Percentiles rank a stretch among this genome's conserved stretches.
Conservation (phyloP, 345 rosid genomes). For the Raphanus raphanistrum region DNA sequence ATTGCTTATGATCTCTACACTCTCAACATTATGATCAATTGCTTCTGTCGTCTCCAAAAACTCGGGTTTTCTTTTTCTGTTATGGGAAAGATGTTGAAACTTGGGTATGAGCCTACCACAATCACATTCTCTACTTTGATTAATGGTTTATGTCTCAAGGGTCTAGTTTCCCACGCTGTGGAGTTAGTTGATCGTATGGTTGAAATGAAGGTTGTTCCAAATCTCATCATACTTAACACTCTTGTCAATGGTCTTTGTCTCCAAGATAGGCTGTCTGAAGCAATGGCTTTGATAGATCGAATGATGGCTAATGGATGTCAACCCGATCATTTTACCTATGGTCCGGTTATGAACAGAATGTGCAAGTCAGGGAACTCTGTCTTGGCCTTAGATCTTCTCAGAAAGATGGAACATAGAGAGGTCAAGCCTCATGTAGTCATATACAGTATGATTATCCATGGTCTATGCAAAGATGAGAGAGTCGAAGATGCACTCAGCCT, state of each 20-base stretch:
- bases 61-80: neutral
- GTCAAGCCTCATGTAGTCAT: neutral
- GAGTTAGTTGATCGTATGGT: neutral
- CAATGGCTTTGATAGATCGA: neutral
- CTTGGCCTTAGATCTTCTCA: neutral
- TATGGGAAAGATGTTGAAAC: neutral
- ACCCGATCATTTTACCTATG: neutral
- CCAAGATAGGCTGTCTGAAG: neutral
- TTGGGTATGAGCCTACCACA: neutral
- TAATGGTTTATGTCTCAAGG: neutral
- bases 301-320: neutral
- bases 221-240: neutral
- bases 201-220: neutral
- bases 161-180: neutral
- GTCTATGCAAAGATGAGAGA: constrained; percentile 7
- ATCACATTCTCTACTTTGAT: neutral
- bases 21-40: neutral
- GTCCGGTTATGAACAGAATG: neutral
- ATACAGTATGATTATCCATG: constrained; percentile 25
- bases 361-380: neutral
- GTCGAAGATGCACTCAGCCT: neutral
- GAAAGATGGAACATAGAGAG: constrained; percentile 13
- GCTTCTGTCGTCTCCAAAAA: neutral
- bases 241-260: neutral
- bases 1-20: neutral